Percentiles rank a stretch among this genome's conserved stretches.
phyloP scores from a whole-genome alignment of 2,329 filamentous ascomycete genomes.

The Chaetomium sp. region DNA sequence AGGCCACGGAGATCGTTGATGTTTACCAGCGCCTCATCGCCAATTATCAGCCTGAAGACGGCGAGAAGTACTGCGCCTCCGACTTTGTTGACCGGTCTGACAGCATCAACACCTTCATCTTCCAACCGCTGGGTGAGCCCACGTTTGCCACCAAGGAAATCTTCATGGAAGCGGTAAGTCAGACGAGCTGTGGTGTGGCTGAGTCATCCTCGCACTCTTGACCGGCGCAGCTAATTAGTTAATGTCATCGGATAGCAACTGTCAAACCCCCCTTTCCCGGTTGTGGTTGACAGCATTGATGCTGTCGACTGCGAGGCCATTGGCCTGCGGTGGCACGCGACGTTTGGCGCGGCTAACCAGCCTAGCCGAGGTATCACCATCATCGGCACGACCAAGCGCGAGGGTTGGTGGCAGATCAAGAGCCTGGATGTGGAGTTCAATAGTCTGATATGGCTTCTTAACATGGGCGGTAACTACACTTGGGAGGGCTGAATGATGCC shows the following conservation, averaged over 20 bases:
- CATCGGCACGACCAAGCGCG: slow-evolving; percentile 25
- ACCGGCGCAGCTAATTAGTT: neutral
- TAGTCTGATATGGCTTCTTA: slow-evolving; percentile 27
- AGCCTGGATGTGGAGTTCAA: slow-evolving; percentile 30
- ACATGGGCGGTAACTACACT: slow-evolving; percentile 29
- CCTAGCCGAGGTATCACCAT: slow-evolving; percentile 29
- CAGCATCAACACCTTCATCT: slow-evolving; percentile 30
- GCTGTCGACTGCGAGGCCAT: slow-evolving; percentile 27
- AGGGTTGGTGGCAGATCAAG: slow-evolving; percentile 27
- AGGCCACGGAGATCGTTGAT: slow-evolving; percentile 25
- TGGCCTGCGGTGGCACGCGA: slow-evolving; percentile 28
- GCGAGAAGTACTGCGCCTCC: slow-evolving; percentile 27
- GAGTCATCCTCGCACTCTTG: neutral
- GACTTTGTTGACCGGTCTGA: slow-evolving; percentile 29
- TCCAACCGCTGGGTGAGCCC: slow-evolving; percentile 26
- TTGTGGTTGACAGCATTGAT: slow-evolving; percentile 27
- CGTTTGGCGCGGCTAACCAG: slow-evolving; percentile 27
- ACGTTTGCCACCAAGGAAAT: slow-evolving; percentile 30
- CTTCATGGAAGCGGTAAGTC: slow-evolving; percentile 25
- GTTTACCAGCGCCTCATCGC: slow-evolving; percentile 28
- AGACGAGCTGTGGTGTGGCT: neutral
- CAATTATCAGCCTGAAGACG: slow-evolving; percentile 25
- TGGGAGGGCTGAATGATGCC: slow-evolving; percentile 22
- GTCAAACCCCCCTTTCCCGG: slow-evolving; percentile 26
- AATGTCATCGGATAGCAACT: slow-evolving; percentile 14